A percentile compares a stretch with the other conserved stretches of the same genome.
phyloP scores from a whole-genome alignment of 352 stramenopile species.

The Paralagenidium karlingii region DNA sequence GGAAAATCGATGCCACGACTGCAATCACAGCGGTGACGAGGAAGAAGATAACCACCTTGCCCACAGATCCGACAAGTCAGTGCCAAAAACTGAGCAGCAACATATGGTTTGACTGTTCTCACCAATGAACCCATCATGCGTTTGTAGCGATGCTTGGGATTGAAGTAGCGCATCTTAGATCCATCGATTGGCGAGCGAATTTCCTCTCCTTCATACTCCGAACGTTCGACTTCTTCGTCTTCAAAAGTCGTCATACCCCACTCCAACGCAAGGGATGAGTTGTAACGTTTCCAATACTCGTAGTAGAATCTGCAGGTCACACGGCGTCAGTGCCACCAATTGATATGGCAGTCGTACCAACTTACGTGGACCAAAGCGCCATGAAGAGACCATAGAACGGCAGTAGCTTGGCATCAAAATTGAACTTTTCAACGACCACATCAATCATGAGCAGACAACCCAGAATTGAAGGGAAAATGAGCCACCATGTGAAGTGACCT shows the following conservation, averaged over 20 bases:
- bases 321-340: no score
- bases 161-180: conserved; percentile 68
- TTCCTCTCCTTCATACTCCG: conserved; percentile 56
- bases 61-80: no score
- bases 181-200: conserved; percentile 66
- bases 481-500: conserved; percentile 91
- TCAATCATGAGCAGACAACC: conserved; percentile 85
- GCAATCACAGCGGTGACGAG: conserved; percentile 59
- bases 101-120: no score
- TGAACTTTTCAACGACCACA: no score
- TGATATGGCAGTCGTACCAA: no score
- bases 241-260: conserved; percentile 68
- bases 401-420: no score
- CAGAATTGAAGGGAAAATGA: conserved; percentile 86
- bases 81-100: no score
- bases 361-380: conserved; percentile 70
- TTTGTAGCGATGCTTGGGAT: conserved; percentile 35
- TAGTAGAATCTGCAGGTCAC: no score
- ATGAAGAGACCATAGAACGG: conserved; percentile 73
- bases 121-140: no score
- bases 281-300: conserved; percentile 75
- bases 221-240: conserved; percentile 56
- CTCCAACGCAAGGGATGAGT: conserved; percentile 49
- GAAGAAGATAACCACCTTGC: conserved; percentile 51
- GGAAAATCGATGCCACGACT: conserved; percentile 54